phyloP scores from a whole-genome alignment of 1,139 yeast species.

The Blastobotrys malaysiensis region DNA sequence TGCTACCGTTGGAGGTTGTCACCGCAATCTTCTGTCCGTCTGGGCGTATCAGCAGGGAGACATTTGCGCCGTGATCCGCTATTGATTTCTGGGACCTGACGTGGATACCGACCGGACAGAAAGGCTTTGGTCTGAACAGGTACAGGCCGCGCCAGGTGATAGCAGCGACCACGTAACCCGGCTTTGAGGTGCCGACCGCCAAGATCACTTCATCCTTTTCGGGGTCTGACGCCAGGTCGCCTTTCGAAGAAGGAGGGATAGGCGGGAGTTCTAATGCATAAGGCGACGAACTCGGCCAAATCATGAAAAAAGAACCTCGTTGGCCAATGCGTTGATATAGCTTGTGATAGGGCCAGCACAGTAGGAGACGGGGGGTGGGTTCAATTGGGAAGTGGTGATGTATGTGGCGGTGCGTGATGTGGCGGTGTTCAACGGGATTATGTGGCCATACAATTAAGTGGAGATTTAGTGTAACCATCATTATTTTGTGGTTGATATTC shows the following conservation, averaged over 20 bases:
- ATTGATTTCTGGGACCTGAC: conserved; percentile 27
- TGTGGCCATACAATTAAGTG: not conserved
- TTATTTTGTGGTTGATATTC: too few relatives aligned
- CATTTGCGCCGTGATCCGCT: conserved; percentile 29
- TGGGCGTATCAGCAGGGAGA: conserved; percentile 28
- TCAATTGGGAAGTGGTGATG: not conserved
- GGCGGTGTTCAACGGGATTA: not conserved
- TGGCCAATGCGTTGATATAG: not conserved
- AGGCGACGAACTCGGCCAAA: conserved; percentile 13
- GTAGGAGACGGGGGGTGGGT: not conserved
- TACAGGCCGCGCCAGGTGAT: conserved; percentile 22
- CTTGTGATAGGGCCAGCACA: not conserved
- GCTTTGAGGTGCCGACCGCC: conserved; percentile 18
- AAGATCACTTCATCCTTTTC: conserved; percentile 13
- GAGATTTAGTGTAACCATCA: too few relatives aligned
- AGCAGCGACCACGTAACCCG: conserved; percentile 18
- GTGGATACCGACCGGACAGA: conserved; percentile 33
- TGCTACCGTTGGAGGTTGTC: conserved; percentile 28
- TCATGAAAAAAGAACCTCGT: conserved; percentile 4
- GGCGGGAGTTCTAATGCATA: conserved; percentile 4
- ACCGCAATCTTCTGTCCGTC: conserved; percentile 33
- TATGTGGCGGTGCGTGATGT: not conserved
- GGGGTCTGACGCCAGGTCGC: conserved; percentile 4
- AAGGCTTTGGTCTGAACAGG: conserved; percentile 25
- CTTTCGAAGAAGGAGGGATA: not conserved